Evolutionary conservation across 2,329 filamentous ascomycete species (phyloP), one percentile per base, ranked within the genome.

Genomic region (Monilinia aucupariae): DNA sequence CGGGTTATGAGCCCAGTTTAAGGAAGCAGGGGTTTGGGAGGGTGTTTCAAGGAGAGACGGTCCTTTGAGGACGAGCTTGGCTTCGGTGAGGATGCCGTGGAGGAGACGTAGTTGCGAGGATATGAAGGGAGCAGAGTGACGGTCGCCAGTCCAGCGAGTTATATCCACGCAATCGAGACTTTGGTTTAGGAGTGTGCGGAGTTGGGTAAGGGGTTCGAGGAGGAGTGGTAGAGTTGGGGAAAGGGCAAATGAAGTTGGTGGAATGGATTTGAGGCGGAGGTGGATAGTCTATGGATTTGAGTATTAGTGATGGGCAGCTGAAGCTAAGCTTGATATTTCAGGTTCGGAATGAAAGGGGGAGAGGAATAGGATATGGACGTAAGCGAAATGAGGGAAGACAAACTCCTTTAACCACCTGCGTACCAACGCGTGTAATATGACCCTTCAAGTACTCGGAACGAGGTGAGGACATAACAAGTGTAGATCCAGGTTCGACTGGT

Each of bases 371-470:
- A 25, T 34, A 8, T 4, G 17, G 10, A 34, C 4, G 48, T 4
- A 7, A 58, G n/a, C 41, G 30, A 47, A n/a, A n/a, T 9, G 30
- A 53, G 45, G 30, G 45, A 37, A 5, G 52, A 81, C 87, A 70
- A 80, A 92, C 90, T 68, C 92, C 93, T 75, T 96, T 96, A 67
- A 96, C 88, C 67, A 99, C 88, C 59, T 89, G 86, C n/a, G 91
- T 91, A 47, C 94, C 94, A 43, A 96, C 85, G 61, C 94, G 85
- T 1, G 93, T 97, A 65, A 97, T 85, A 70, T 91, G 90, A 22
- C 94, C 94, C 76, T 99, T 99, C 66, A 97, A 86, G 68, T 84
- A 86, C 78, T 99, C 94, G 62, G 91, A 93, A 62, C 92, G 85
- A 62, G 89, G 83, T 17, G 92, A 96, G 66, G 90, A 94, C 68